These are phyloP conservation scores for Fagus sylvatica DNA, from an alignment of 306 rosid genomes.

Conservation along the genomic window DNA sequence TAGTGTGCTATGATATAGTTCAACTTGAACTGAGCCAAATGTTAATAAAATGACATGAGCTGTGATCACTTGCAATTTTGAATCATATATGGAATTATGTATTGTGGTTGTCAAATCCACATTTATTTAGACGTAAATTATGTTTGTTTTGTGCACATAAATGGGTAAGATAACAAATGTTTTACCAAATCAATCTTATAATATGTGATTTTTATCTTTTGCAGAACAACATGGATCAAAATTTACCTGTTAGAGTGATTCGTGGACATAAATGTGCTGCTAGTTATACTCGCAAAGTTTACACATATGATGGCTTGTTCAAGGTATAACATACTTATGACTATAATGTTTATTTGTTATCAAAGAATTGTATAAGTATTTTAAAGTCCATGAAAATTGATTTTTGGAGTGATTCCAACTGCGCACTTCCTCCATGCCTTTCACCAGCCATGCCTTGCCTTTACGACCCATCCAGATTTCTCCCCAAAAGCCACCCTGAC, in stretches of 20 bases:
- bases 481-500: no score
- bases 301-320: constrained; percentile 45
- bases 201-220: neutral
- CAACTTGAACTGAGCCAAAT: neutral
- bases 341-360: neutral
- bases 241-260: constrained; percentile 35
- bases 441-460: no score
- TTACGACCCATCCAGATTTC: no score
- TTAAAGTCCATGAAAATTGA: neutral
- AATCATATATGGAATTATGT: neutral
- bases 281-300: constrained; percentile 31
- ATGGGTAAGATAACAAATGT: neutral
- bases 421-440: no score
- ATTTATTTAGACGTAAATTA: neutral
- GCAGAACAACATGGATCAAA: constrained; percentile 43
- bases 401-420: neutral
- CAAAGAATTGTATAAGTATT: neutral
- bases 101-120: neutral
- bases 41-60: neutral
- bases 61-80: neutral
- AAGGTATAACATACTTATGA: constrained; percentile 28
- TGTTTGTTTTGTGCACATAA: neutral
- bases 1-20: neutral
- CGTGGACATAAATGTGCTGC: constrained; percentile 36
- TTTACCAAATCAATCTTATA: neutral